Evolutionary conservation across 192 early-diverging fungal genomes (phyloP), one percentile per base, ranked within the genome.

Genomic region (Allomyces macrogynus): DNA sequence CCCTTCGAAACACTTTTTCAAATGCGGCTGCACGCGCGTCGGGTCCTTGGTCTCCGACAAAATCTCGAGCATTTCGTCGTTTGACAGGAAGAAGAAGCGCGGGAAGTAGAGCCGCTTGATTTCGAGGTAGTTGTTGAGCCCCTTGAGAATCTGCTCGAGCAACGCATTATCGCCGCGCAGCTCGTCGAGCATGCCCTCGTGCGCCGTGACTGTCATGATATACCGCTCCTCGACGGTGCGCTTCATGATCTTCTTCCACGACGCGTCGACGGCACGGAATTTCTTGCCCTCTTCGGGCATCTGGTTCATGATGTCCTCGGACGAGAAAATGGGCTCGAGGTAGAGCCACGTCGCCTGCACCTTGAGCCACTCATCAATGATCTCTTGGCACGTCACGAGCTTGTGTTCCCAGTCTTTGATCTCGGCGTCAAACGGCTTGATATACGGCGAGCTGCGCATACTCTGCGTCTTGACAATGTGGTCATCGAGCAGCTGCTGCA

Each of bases 321-420:
- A 94, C 54, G 89, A 85, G 70, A 99, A 99, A 64, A 99, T 98
- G 42, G 94, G 95, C 72, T 99, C 94, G 54, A 99, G 76, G 70
- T 99, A 99, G 23, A 99, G 95, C 94, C 95, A 99, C 72, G 97
- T 95, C 43, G 95, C 85, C 76, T 99, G 97, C 43, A 99, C 97
- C 74, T 98, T 94, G 62, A 97, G 92, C 97, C 97, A 99, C 7
- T 96, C 88, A 78, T 99, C 95, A 71, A 99, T 93, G 42, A 99
- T 81, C 44, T 90, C 79, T 69, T 96, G 92, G 54, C 97, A 82
- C 23, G 92, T 84, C 71, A 91, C 97, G 62, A 99, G 79, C 69
- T 92, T 91, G 67, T 98, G 92, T 71, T 99, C 95, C 93, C 93
- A 95, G 18, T 81, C 70, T 4, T 78, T 72, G 3, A 95, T 94